Evolutionary conservation across 2,329 filamentous ascomycete species (phyloP).

Genomic region (Scedosporium boydii): DNA sequence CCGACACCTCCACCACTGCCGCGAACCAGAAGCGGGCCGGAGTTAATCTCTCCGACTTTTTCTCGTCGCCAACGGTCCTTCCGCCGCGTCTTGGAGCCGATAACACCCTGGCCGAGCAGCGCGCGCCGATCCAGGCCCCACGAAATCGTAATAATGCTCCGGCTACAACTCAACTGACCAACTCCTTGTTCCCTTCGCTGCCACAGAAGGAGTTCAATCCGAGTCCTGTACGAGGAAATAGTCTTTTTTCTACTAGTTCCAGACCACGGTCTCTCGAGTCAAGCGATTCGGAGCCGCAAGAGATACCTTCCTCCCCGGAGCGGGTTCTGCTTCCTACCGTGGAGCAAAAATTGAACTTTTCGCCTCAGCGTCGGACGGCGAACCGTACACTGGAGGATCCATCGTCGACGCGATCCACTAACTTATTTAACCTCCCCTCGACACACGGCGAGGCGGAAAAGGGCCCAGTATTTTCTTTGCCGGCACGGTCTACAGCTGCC

Average conservation of each 20-base stretch:
- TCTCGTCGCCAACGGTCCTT: conserved; percentile 43
- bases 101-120: background rate
- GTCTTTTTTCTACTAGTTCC: conserved; percentile 25
- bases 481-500: conserved; percentile 18
- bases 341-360: conserved; percentile 39
- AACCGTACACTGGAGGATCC: conserved; percentile 28
- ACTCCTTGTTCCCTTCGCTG: conserved; percentile 29
- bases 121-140: background rate
- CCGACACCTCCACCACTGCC: conserved; percentile 8
- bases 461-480: conserved; percentile 17
- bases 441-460: conserved; percentile 17
- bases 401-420: conserved; percentile 17
- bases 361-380: conserved; percentile 28
- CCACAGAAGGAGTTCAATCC: conserved; percentile 23
- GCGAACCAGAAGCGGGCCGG: conserved; percentile 19
- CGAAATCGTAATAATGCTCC: conserved; percentile 13
- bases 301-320: conserved; percentile 12
- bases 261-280: conserved; percentile 5
- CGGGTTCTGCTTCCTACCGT: conserved; percentile 23
- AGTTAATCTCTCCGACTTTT: conserved; percentile 44
- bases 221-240: conserved; percentile 19
- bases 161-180: conserved; percentile 15
- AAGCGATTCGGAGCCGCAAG: conserved; percentile 1
- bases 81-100: conserved; percentile 13
- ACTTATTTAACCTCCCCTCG: conserved; percentile 23